Base-by-base conservation (phyloP, 1,284 basidiomycete species). In the Dichomitus squalens region DNA sequence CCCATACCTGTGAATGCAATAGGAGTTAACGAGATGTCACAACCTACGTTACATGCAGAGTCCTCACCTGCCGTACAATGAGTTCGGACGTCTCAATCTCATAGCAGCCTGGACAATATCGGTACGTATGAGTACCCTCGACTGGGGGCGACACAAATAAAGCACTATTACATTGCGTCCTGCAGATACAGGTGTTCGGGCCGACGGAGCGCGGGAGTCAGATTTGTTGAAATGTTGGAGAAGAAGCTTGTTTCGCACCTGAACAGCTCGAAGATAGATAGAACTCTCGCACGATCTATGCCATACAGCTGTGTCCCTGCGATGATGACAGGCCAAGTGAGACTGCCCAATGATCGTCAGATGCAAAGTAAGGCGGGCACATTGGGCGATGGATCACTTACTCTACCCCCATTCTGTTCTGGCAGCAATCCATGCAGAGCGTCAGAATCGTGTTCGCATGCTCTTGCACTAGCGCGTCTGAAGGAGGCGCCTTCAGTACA, bases 51-150 rank as follows among this genome's bases (percentile, higher is more conserved):
- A 55, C 57, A 62, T 65, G 60, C 55, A 62, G 49, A 49, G 58
- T 53, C 65, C 78, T 73, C 49, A 77, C 75, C 70, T 80, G 75
- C 31, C 71, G 67, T 39, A 79, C 76, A 61, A 82, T 77, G 57
- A 75, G 64, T 43, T 75, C 72, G 35, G 76, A 74, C n/a, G 80
- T 80, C 60, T 81, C 77, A 57, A 82, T 76, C 64, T 84, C 80
- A 68, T 79, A 80, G 68, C 75, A 79, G 63, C 54, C 69, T 71
- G 47, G 36, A 53, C 51, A 57, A 59, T 14, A 50, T 38, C 46
- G 31, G 70, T 60, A 47, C 41, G 51, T 47, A 20, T 50, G n/a
- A 38, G 49, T 31, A 20, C 35, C 36, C 7, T 25, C 11, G 11
- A n/a, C 12, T 23, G 14, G 14, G 49, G 25, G 35, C 23, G 12